phyloP scores from a whole-genome alignment of 305 asterid species.

The Caryopteris hybrid region DNA sequence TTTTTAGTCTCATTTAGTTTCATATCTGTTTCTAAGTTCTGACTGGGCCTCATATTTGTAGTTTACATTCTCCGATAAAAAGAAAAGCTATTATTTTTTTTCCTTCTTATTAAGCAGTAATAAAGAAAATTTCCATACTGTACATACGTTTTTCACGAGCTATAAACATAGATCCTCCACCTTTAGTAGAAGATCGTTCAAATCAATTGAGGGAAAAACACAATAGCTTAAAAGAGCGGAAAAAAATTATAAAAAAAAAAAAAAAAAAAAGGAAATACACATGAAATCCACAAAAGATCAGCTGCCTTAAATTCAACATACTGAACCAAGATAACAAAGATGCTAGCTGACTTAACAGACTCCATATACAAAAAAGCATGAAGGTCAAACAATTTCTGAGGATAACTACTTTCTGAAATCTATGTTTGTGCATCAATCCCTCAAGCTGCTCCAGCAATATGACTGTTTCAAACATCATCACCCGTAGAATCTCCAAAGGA shows the following conservation, averaged over 20 bases:
- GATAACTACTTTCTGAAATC: not conserved
- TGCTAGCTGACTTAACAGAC: not conserved
- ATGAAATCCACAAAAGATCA: not conserved
- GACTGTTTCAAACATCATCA: not conserved
- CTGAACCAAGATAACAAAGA: not conserved
- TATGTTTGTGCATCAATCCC: not conserved
- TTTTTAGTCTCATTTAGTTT: not conserved
- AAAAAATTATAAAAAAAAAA: too few species aligned
- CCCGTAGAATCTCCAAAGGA: slow-evolving; percentile 3
- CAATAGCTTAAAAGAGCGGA: too few species aligned
- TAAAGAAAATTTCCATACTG: not conserved
- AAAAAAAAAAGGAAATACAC: not conserved
- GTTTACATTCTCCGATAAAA: not conserved
- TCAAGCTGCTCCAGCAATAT: not conserved
- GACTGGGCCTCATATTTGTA: not conserved
- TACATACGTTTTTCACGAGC: not conserved
- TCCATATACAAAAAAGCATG: not conserved
- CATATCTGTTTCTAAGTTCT: not conserved
- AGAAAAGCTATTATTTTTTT: not conserved
- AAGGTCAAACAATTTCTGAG: not conserved
- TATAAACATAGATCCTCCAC: not conserved
- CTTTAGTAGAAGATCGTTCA: not conserved
- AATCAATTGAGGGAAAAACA: not conserved
- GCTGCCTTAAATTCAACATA: not conserved
- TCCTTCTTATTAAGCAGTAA: not conserved